Evolutionary conservation across 2,329 filamentous ascomycete genomes (phyloP), one percentile per base, ranked within the genome.

Genomic region (Fulvia fulva): DNA sequence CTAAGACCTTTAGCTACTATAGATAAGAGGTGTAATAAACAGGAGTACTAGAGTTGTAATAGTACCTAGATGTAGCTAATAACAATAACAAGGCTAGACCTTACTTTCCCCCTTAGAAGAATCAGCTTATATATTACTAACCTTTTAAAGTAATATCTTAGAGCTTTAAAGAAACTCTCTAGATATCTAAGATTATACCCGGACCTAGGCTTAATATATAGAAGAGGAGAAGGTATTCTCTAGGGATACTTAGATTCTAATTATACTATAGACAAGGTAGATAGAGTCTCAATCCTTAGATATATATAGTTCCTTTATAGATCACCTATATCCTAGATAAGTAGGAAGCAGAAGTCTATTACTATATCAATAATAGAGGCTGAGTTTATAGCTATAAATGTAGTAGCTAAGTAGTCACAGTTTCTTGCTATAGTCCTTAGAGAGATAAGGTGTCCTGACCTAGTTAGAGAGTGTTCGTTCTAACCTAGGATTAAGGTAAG

Each of bases 231-330:
- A 46, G 43, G 43, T 46, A 22, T 46, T 22, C 43, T 46, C 43
- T 46, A 46, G 16, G 43, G 43, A 46, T 46, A 46, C 43, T 46
- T 25, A 25, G 43, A 46, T 14, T 46, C 19, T 22, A 22, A 46
- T n/a, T 46, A 21, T 46, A 46, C 43, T 46, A 46, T 46, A 46
- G 43, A 46, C 16, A 46, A 46, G 43, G 43, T 46, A 46, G 43
- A 46, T 46, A 46, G 11, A 46, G 43, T 46, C 43, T 46, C 22
- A 23, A 46, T 46, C 16, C 43, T 46, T 3, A 19, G 19, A 46
- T 46, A 22, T 46, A 46, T 46, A 23, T 46, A 46, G 23, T 5
- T 23, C 5, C 43, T 46, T 9, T 46, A 46, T 46, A 46, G 43
- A 37, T 7, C 16, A 37, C 34, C 16, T 8, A 14, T 37, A 37